Evolutionary conservation across 176 grass and related monocot genomes (phyloP).

Genomic region (Melocanna baccifera): DNA sequence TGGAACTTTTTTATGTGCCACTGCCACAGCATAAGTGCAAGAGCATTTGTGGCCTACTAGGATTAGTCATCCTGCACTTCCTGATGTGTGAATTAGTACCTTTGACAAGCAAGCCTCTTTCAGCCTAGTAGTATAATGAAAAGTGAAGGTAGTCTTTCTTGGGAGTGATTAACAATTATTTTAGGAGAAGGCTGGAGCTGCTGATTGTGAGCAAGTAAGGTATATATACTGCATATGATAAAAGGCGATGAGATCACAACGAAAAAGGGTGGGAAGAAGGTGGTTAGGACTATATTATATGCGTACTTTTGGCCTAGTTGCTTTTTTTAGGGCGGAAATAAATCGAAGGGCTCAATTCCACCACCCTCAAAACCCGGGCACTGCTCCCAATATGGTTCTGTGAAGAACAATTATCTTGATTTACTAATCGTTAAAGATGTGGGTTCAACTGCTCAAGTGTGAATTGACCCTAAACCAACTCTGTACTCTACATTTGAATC

Average conservation of each 20-base stretch:
- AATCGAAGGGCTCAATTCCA: constrained; percentile 41
- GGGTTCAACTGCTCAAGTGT: constrained; percentile 30
- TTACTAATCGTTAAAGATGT: constrained; percentile 11
- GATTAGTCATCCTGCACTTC: constrained; percentile 5
- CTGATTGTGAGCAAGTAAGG: constrained; percentile 41
- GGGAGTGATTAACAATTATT: constrained; percentile 37
- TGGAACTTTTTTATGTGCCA: neutral
- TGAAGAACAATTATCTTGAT: constrained; percentile 28
- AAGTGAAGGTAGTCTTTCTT: constrained; percentile 35
- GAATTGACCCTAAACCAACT: constrained; percentile 9
- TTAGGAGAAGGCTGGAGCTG: constrained; percentile 17
- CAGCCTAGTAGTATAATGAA: constrained; percentile 10
- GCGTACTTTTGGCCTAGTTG: constrained; percentile 39
- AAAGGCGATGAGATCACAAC: constrained; percentile 41
- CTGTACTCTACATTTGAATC: constrained; percentile 7
- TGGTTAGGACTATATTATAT: constrained; percentile 37
- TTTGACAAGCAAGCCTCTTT: constrained; percentile 23
- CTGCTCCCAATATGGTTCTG: constrained; percentile 30
- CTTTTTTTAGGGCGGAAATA: constrained; percentile 66
- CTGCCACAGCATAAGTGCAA: neutral
- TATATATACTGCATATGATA: constrained; percentile 43
- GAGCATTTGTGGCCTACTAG: neutral
- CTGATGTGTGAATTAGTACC: neutral
- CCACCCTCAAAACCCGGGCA: constrained; percentile 47
- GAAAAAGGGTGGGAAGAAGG: neutral